These are phyloP conservation scores for Postia placenta DNA, from an alignment of 768 basidiomycete genomes.

Conservation along the genomic window DNA sequence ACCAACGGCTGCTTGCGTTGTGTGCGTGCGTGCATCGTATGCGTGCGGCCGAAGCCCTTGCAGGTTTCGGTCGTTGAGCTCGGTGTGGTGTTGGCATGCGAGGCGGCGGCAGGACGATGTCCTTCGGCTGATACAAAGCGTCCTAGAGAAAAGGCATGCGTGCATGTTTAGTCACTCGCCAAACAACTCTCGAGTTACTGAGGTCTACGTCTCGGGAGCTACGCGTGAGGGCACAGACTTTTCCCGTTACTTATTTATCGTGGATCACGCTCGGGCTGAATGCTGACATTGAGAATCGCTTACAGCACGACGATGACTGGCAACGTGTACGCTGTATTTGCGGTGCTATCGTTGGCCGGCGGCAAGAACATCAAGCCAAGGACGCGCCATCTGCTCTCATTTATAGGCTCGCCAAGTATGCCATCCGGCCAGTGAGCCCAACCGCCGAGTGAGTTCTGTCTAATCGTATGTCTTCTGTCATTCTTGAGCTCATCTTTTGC, in stretches of 20 bases:
- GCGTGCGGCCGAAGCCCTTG: constrained; percentile 44
- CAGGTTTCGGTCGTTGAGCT: constrained; percentile 41
- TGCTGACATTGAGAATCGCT: constrained; percentile 2
- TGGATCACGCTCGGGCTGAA: neutral
- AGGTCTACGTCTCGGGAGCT: constrained; percentile 79
- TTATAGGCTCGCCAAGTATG: constrained; percentile 79
- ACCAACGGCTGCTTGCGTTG: constrained; percentile 52
- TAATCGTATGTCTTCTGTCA: neutral
- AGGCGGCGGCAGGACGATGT: constrained; percentile 29
- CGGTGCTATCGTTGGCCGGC: constrained; percentile 75
- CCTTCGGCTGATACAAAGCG: constrained; percentile 90
- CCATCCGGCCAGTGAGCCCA: constrained; percentile 65
- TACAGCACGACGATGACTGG: constrained; percentile 59
- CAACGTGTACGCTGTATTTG: constrained; percentile 68
- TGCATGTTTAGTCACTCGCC: constrained; percentile 38
- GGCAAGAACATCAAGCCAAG: constrained; percentile 41
- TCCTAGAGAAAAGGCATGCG: constrained; percentile 59
- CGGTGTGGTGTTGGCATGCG: constrained; percentile 19
- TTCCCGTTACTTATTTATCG: constrained; percentile 12
- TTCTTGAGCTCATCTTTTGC: constrained; percentile 7
- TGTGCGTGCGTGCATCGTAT: constrained; percentile 9
- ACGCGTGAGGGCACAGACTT: constrained; percentile 76
- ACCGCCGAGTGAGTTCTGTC: constrained; percentile 49
- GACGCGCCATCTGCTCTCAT: constrained; percentile 31
- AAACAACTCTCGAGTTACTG: constrained; percentile 81